phyloP scores from a whole-genome alignment of 2,329 filamentous ascomycete genomes.

The Colletotrichum plurivorum region DNA sequence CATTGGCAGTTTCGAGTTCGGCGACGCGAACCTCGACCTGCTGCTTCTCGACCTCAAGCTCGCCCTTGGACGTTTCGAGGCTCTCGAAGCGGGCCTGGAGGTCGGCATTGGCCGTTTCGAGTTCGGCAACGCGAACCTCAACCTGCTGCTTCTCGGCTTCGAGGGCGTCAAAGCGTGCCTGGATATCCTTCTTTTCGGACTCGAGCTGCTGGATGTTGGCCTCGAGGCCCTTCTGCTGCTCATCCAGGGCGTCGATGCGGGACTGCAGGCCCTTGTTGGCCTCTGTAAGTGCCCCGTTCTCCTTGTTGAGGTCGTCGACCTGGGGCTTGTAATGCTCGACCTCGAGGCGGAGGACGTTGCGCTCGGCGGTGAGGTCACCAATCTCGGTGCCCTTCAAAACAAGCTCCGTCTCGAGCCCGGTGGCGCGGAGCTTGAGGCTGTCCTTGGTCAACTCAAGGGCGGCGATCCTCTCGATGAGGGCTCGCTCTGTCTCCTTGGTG shows the following conservation, averaged over 20 bases:
- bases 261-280: slow-evolving; percentile 32
- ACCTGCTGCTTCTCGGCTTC: slow-evolving; percentile 34
- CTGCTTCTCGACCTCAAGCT: slow-evolving; percentile 28
- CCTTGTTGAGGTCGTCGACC: slow-evolving; percentile 31
- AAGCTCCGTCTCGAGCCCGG: slow-evolving; percentile 38
- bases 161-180: slow-evolving; percentile 25
- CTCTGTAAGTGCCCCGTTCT: slow-evolving; percentile 33
- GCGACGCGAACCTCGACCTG: slow-evolving; percentile 23
- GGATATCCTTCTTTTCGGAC: slow-evolving; percentile 29
- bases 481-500: slow-evolving; percentile 32
- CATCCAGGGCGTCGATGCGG: slow-evolving; percentile 37
- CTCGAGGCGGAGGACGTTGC: slow-evolving; percentile 29
- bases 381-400: slow-evolving; percentile 32
- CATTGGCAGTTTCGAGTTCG: slow-evolving; percentile 23
- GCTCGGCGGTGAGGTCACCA: slow-evolving; percentile 38
- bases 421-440: slow-evolving; percentile 26
- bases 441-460: slow-evolving; percentile 40
- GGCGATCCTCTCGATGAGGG: slow-evolving; percentile 40
- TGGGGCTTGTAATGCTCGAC: slow-evolving; percentile 34
- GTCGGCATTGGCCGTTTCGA: slow-evolving; percentile 32
- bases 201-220: slow-evolving; percentile 33
- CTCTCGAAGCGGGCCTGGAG: slow-evolving; percentile 25
- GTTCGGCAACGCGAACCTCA: slow-evolving; percentile 25
- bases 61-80: slow-evolving; percentile 23
- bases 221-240: slow-evolving; percentile 38